A percentile compares a stretch with the other conserved stretches of the same genome.
Conservation (phyloP, 2,329 filamentous ascomycete genomes). For the Pseudocercospora cruenta region DNA sequence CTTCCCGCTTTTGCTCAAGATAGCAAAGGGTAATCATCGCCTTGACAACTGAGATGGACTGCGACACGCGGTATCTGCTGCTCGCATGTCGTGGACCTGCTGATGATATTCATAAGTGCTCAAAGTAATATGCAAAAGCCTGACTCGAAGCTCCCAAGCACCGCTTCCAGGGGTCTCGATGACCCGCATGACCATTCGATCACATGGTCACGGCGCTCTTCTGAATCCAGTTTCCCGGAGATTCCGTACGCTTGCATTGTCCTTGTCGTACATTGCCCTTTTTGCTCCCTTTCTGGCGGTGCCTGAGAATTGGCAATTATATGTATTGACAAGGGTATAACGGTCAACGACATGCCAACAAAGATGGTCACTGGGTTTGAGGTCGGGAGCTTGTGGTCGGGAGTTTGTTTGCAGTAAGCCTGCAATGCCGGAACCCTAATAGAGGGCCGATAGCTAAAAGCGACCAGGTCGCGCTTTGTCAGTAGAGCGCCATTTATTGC, state of each 20-base stretch:
- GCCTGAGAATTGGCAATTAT: not conserved
- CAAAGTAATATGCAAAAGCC: not conserved
- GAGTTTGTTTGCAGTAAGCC: not conserved
- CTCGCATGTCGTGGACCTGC: not conserved
- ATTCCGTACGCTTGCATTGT: conserved; percentile 2
- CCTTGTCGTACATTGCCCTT: not conserved
- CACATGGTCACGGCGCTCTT: not conserved
- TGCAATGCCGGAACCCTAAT: conserved; percentile 7
- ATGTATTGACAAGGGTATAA: not conserved
- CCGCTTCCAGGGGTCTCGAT: not conserved
- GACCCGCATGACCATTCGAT: conserved; percentile 6
- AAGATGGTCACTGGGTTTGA: not conserved
- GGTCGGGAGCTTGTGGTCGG: conserved; percentile 9
- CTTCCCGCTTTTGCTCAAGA: not conserved
- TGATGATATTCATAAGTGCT: not conserved
- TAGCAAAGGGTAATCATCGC: not conserved
- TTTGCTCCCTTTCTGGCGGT: not conserved
- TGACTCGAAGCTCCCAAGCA: not conserved
- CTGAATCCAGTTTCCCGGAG: not conserved
- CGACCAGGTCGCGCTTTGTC: not conserved
- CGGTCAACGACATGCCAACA: conserved; percentile 8
- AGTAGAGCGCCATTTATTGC: conserved; percentile 6
- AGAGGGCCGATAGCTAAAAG: not conserved
- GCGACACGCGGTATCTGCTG: not conserved
- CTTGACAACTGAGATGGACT: not conserved